Evolutionary conservation across 176 grass and related monocot genomes (phyloP).

Genomic region (Avena atlantica): DNA sequence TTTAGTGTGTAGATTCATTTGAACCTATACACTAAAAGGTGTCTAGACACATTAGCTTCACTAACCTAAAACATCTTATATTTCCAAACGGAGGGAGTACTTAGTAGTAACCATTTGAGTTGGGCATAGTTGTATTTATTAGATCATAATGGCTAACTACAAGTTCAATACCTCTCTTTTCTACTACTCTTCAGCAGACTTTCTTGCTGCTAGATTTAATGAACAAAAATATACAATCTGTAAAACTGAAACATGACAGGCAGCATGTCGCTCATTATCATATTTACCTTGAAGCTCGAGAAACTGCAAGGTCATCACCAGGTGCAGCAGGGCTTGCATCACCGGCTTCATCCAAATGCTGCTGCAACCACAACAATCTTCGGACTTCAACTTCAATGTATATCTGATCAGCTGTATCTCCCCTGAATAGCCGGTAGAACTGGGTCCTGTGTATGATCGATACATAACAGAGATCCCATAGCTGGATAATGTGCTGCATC

Average conservation of each 20-base stretch:
- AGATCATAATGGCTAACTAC: neutral
- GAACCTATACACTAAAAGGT: too few species aligned
- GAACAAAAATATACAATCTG: neutral
- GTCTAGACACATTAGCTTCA: too few species aligned
- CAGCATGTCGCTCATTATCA: neutral
- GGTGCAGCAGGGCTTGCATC: slow-evolving; percentile 67
- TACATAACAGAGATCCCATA: slow-evolving; percentile 85
- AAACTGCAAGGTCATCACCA: slow-evolving; percentile 72
- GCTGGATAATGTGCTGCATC: slow-evolving; percentile 89
- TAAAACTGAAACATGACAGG: neutral
- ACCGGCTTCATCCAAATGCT: slow-evolving; percentile 77
- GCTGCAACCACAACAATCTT: slow-evolving; percentile 81
- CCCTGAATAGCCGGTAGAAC: slow-evolving; percentile 90
- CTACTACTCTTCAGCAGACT: neutral
- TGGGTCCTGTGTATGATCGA: slow-evolving; percentile 96
- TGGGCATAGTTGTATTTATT: neutral
- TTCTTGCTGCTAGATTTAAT: slow-evolving; percentile 8
- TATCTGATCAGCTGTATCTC: slow-evolving; percentile 88
- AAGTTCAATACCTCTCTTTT: neutral
- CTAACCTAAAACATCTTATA: too few species aligned
- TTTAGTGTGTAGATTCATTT: too few species aligned
- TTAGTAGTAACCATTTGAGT: neutral
- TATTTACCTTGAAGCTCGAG: slow-evolving; percentile 71
- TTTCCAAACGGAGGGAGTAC: too few species aligned
- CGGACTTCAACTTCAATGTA: slow-evolving; percentile 93